These are phyloP conservation scores for Borovskyia barvae DNA, from an alignment of 208 protist genomes.

Conservation along the genomic window DNA sequence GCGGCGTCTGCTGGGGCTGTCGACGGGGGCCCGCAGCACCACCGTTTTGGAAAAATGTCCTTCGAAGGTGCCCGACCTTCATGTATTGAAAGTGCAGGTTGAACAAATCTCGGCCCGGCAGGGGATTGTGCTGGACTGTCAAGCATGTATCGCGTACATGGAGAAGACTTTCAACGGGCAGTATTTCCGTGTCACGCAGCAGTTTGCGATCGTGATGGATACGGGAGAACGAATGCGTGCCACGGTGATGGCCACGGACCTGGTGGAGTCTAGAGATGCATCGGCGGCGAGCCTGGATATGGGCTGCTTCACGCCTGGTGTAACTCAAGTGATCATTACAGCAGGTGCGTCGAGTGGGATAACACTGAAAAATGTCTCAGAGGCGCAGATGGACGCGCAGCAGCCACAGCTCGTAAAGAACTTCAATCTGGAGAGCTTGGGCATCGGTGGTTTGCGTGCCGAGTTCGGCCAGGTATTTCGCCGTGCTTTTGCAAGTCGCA, in stretches of 20 bases:
- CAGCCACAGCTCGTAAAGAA: slow-evolving; percentile 74
- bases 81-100: slow-evolving; percentile 36
- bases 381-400: slow-evolving; percentile 78
- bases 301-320: slow-evolving; percentile 31
- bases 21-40: slow-evolving; percentile 48
- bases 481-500: slow-evolving; percentile 98
- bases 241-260: slow-evolving; percentile 34
- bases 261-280: slow-evolving; percentile 12
- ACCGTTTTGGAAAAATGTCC: slow-evolving; percentile 31
- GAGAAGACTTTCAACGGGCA: slow-evolving; percentile 51
- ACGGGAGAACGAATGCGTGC: slow-evolving; percentile 46
- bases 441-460: slow-evolving; percentile 95
- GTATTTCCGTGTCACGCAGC: slow-evolving; percentile 59
- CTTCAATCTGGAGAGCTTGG: slow-evolving; percentile 92
- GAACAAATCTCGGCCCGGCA: slow-evolving; percentile 64
- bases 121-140: slow-evolving; percentile 60
- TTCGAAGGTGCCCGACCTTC: slow-evolving; percentile 26
- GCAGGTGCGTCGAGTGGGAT: slow-evolving; percentile 66
- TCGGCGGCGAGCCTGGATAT: slow-evolving; percentile 20
- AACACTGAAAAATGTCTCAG: slow-evolving; percentile 66
- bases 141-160: slow-evolving; percentile 48
- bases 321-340: slow-evolving; percentile 44
- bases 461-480: slow-evolving; percentile 98
- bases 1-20: slow-evolving; percentile 59
- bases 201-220: slow-evolving; percentile 60